Evolutionary conservation across 2,329 filamentous ascomycete genomes (phyloP).

Genomic region (Claviceps cyperi): DNA sequence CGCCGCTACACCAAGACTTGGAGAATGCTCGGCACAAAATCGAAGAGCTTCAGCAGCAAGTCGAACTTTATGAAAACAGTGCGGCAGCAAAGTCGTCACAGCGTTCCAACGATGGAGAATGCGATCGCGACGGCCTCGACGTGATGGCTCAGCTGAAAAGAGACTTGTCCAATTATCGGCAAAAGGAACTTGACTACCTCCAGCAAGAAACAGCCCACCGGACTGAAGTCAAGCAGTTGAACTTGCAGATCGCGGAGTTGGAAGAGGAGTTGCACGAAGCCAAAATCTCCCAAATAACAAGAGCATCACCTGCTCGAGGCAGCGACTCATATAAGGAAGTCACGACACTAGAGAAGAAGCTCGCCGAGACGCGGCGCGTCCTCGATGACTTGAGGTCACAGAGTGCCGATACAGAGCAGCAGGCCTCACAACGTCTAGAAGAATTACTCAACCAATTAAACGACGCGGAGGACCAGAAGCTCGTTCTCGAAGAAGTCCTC

Average conservation of each 20-base stretch:
- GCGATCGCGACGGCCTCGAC: slow-evolving; percentile 28
- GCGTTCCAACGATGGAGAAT: slow-evolving; percentile 23
- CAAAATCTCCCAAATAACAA: slow-evolving; percentile 35
- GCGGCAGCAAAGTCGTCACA: slow-evolving; percentile 20
- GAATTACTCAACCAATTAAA: slow-evolving; percentile 40
- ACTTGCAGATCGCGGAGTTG: slow-evolving; percentile 49
- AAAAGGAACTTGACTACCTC: slow-evolving; percentile 49
- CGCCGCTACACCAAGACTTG: slow-evolving; percentile 37
- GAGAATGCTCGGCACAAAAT: slow-evolving; percentile 47
- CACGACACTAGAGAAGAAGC: slow-evolving; percentile 42
- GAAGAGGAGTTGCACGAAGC: slow-evolving; percentile 54
- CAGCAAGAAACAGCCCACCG: slow-evolving; percentile 53
- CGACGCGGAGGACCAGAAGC: slow-evolving; percentile 44
- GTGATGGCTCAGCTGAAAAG: slow-evolving; percentile 48
- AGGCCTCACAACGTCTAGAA: slow-evolving; percentile 24
- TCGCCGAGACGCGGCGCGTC: slow-evolving; percentile 44
- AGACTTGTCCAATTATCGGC: slow-evolving; percentile 48
- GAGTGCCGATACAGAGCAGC: slow-evolving; percentile 36
- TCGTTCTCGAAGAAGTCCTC: slow-evolving; percentile 43
- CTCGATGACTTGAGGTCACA: slow-evolving; percentile 38
- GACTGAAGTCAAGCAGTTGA: slow-evolving; percentile 46
- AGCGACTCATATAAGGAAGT: slow-evolving; percentile 44
- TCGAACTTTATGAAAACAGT: slow-evolving; percentile 38
- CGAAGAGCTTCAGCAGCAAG: slow-evolving; percentile 47
- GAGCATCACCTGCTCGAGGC: slow-evolving; percentile 30